Percentiles rank a stretch among this genome's conserved stretches.
Evolutionary conservation across 2,329 filamentous ascomycete genomes (phyloP).

Genomic region (Venturia oleaginea): DNA sequence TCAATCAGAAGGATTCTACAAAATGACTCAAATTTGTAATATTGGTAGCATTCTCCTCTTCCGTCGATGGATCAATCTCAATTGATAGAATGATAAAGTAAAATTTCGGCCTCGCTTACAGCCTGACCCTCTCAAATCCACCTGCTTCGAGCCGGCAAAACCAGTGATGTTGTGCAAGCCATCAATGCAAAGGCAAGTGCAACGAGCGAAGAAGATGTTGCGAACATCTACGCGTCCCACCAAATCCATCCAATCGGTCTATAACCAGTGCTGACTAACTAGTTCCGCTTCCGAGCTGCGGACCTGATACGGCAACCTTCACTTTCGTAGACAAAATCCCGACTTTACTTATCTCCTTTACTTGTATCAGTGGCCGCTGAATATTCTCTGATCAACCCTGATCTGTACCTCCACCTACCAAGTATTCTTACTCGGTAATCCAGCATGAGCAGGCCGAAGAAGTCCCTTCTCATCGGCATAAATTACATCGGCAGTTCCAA

Average conservation of each 20-base stretch:
- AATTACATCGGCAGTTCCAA: slow-evolving; percentile 40
- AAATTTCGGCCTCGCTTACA: too few species aligned
- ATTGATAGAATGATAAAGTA: too few species aligned
- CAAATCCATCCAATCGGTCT: not conserved
- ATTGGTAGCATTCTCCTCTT: too few species aligned
- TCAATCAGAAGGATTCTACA: too few species aligned
- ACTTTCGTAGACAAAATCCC: not conserved
- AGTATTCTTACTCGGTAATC: not conserved
- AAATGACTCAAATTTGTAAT: too few species aligned
- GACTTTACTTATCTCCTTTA: not conserved
- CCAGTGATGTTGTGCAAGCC: not conserved
- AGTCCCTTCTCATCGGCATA: slow-evolving; percentile 46
- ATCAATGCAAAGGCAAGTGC: not conserved
- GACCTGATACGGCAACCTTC: not conserved
- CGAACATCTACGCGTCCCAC: not conserved
- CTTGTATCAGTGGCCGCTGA: not conserved
- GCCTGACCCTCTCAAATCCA: too few species aligned
- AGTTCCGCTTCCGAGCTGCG: not conserved
- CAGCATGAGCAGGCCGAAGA: slow-evolving; percentile 18
- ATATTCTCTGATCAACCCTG: not conserved
- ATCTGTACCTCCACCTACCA: not conserved
- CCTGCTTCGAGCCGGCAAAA: too few species aligned
- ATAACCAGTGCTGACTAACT: not conserved
- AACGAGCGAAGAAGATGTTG: not conserved
- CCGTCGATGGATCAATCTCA: too few species aligned